These are phyloP conservation scores for Coleophoma crateriformis DNA, from an alignment of 2,329 filamentous ascomycete species.

Conservation along the genomic window DNA sequence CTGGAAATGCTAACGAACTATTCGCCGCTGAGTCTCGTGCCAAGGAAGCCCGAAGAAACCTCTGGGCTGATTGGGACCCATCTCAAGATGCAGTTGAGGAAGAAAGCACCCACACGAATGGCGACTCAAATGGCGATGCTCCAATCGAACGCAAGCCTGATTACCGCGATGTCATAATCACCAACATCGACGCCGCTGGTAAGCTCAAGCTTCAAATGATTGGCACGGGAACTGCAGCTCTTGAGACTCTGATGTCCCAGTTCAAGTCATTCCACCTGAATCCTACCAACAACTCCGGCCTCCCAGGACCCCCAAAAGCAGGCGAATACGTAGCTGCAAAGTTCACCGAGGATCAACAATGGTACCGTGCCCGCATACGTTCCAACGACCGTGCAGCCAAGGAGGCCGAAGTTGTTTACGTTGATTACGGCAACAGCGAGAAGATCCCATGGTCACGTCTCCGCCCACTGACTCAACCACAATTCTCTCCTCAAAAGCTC, in stretches of 20 bases:
- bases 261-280: conserved; percentile 90
- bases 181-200: conserved; percentile 77
- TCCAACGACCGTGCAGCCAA: conserved; percentile 89
- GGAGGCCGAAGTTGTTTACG: conserved; percentile 84
- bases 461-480: conserved; percentile 70
- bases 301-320: conserved; percentile 75
- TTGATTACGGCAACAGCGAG: conserved; percentile 96
- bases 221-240: conserved; percentile 75
- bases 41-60: conserved; percentile 79
- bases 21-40: conserved; percentile 82
- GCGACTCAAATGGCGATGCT: conserved; percentile 43
- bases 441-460: conserved; percentile 79
- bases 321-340: conserved; percentile 88
- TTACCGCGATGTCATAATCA: conserved; percentile 91
- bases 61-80: conserved; percentile 95
- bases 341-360: conserved; percentile 83
- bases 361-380: conserved; percentile 89
- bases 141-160: conserved; percentile 65
- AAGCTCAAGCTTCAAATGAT: conserved; percentile 89
- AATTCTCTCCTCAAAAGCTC: conserved; percentile 77
- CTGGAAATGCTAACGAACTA: conserved; percentile 81
- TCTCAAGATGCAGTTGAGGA: conserved; percentile 69
- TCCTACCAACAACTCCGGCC: conserved; percentile 68
- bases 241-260: conserved; percentile 83
- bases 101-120: conserved; percentile 43